Evolutionary conservation across 2,329 filamentous ascomycete genomes (phyloP), one percentile per base, ranked within the genome.

Genomic region (Periconia macrospinosa): DNA sequence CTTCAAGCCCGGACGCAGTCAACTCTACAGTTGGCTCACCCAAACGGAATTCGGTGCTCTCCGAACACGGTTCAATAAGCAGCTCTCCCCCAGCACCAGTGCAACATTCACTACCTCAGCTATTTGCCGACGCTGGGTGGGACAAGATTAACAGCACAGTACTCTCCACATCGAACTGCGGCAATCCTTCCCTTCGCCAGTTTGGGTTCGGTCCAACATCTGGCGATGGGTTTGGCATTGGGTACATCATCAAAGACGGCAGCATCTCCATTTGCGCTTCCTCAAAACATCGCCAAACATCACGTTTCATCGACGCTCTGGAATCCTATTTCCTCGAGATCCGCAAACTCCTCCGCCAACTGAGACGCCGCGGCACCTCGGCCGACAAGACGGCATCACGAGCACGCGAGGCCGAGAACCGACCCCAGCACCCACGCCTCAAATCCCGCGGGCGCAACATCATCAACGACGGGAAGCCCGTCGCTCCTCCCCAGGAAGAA

Each of bases 241-340:
- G 94, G 2, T 99, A 99, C 78, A 97, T 99, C 67, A 97, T 99
- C 83, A 99, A 99, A 76, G 91, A 95, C 62, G 90, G 94, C 49
- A 84, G 86, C 46, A 90, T 97, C 56, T 91, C 88, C 45, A 93
- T 99, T 57, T 97, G 94, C 73, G 92, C 92, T 0, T 90, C 88
- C 14, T 94, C 89, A 67, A 97, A 97, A 76, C 94, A 99, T 73
- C 81, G 94, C 41, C 94, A 99, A 77, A 99, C 94, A 0, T 86
- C 86, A 62, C 87, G 94, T 6, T 95, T 94, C 69, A 86, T 97
- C 56, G 91, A 96, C 66, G 90, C 91, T 0, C 78, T 97, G 2
- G 94, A 97, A 73, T 88, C 85, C 57, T 99, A 97, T 72, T 83
- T 97, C 47, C 79, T 96, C 13, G 94, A 99, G 73, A 91, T 97